Evolutionary conservation across 768 basidiomycete genomes (phyloP).

Genomic region (Tulasnella calospora): DNA sequence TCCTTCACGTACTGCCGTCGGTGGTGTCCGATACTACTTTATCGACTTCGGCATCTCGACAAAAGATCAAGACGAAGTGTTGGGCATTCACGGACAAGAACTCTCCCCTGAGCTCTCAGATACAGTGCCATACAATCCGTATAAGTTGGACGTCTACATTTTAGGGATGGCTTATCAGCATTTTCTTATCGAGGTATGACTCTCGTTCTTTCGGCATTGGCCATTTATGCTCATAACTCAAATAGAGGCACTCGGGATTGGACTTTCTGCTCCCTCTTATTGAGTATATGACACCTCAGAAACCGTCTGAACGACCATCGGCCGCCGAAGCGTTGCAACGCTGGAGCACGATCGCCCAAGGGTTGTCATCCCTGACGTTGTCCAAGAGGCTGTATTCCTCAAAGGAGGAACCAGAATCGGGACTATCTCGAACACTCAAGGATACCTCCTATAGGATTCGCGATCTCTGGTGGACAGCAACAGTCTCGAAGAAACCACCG

Average conservation of each 20-base stretch:
- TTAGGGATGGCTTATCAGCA: slow-evolving; percentile 18
- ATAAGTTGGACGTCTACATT: slow-evolving; percentile 24
- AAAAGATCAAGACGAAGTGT: slow-evolving; percentile 1
- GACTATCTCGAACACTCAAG: neutral
- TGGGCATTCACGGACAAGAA: slow-evolving; percentile 20
- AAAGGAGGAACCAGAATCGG: neutral
- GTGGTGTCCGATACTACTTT: slow-evolving; percentile 19
- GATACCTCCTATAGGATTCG: neutral
- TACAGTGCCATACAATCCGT: slow-evolving; percentile 17
- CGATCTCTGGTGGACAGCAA: neutral
- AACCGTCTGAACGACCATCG: slow-evolving; percentile 2
- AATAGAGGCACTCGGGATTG: neutral
- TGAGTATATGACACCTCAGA: slow-evolving; percentile 7
- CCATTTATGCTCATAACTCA: neutral
- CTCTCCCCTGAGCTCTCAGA: slow-evolving; percentile 16
- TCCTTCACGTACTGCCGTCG: neutral
- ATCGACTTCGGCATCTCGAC: slow-evolving; percentile 25
- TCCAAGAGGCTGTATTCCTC: neutral
- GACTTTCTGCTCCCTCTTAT: slow-evolving; percentile 18
- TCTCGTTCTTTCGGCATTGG: neutral
- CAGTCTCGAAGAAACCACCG: neutral
- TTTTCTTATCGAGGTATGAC: neutral
- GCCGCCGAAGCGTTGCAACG: slow-evolving; percentile 9
- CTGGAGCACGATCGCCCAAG: neutral
- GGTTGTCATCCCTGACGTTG: neutral